Evolutionary conservation across 2,329 filamentous ascomycete species (phyloP), one percentile per base, ranked within the genome.

Genomic region (Aspergillus ochraceoroseus): DNA sequence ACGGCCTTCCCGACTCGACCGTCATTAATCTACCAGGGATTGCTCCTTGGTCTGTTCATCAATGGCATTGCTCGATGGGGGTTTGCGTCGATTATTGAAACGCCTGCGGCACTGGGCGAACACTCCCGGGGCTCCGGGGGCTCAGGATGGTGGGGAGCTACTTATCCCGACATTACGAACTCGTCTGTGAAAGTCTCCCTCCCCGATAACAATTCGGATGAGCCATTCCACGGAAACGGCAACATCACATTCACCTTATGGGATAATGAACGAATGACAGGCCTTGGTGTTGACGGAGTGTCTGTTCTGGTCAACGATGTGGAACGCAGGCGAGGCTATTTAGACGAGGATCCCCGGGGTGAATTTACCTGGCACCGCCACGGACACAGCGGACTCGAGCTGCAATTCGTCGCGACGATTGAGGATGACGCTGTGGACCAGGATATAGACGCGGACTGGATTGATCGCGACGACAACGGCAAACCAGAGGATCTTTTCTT

Each of bases 11-110:
- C 95, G 52, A 96, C 86, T 4, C 79, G 92, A 0, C 85, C 87
- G 0, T 83, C 82, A 0, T 71, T 96, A 6, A 64, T 95, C 2
- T 96, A 92, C 57, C 90, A 96, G 63, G 92, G 92, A 7, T 71
- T 98, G 1, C 72, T 98, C 0, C 70, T 96, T 5, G 92, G 92
- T 0, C 75, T 96, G 0, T 96, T 95, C 63, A 82, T 95, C 67
- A 95, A 95, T 60, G 90, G 92, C 37, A 80, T 94, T 44, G 90
- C 89, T 3, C 77, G 90, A 29, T 96, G 92, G 92, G 89, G 89
- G 0, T 98, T 94, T 62, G 89, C 87, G 47, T 76, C 84, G 1
- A 79, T 98, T 32, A 75, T 98, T 11, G 83, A 98, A 65, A 96
- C 92, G 0, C 79, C 85, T 0, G 74, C 66, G 0, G 80, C 81